Evolutionary conservation across 1,139 yeast genomes (phyloP), one percentile per base, ranked within the genome.

Genomic region (Geotrichum macrosporum): DNA sequence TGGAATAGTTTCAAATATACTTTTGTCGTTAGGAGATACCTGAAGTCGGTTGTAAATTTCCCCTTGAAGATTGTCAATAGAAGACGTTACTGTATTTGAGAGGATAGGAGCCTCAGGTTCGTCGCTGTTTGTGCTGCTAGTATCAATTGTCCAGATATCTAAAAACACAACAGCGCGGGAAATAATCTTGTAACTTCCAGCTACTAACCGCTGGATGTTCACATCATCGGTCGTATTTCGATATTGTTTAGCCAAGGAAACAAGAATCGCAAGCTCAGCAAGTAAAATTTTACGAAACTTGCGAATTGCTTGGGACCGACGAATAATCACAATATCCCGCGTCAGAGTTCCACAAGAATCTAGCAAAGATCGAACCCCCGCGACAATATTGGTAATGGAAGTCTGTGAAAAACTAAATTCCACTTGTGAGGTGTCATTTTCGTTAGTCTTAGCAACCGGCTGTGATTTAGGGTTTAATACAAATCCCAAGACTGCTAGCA

Each of bases 251-350:
- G 96, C 96, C 57, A 84, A 82, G 9, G 84, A 77, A 76, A 89
- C 88, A 38, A 92, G 70, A 51, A 82, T 84, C 48, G 94, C 89
- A 84, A 96, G 84, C 61, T 89, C 96, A 1, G 95, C 89, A 39
- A 92, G 75, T 50, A 92, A 69, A 19, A 81, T 74, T 64, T 89
- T 89, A 55, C 98, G 75, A 50, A 84, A 74, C 56, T 78, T 81
- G 46, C 94, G 71, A 18, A 92, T 80, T 4, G 77, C 66, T 3
- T 88, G 86, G 41, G 81, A 75, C 52, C 76, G 74, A 53, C 80
- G 79, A 4, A 89, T 95, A 34, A 86, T 75, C 35, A 79, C 81
- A 53, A 86, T 82, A n/a, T 94, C 83, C 53, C 96, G 72, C 1
- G 95, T 86, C 27, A 92, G 76, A 62, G 96, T 84, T 50, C 85